Conservation (phyloP, 2,329 filamentous ascomycete species). For the Tolypocladium ovalisporum region DNA sequence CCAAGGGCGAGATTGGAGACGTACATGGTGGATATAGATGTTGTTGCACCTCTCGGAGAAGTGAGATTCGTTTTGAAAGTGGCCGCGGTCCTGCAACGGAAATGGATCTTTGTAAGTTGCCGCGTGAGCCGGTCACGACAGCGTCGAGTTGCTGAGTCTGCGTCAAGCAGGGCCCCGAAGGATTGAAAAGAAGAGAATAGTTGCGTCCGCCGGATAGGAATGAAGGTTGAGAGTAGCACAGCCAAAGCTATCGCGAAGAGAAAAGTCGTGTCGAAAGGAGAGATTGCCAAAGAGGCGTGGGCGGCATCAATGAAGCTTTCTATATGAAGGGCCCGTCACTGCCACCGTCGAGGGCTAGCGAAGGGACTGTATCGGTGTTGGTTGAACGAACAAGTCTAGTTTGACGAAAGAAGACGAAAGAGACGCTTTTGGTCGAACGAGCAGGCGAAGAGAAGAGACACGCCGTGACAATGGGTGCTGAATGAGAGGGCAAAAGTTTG, state of each 20-base stretch:
- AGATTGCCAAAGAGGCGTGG: not conserved
- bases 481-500: not conserved
- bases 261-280: not conserved
- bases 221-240: not conserved
- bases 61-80: not conserved
- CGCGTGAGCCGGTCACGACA: constrained; percentile 9
- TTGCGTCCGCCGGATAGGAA: not conserved
- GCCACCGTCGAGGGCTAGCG: not conserved
- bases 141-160: not conserved
- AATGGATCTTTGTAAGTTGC: constrained; percentile 1
- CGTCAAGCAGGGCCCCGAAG: constrained; percentile 1
- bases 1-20: constrained; percentile 9
- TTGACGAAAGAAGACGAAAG: not conserved
- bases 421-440: not conserved
- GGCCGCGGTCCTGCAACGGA: not conserved
- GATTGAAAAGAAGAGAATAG: not conserved
- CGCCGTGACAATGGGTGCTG: not conserved
- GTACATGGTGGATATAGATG: constrained; percentile 7
- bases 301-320: not conserved
- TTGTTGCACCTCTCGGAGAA: not conserved
- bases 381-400: not conserved
- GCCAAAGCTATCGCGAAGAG: not conserved
- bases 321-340: not conserved
- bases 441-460: not conserved
- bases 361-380: not conserved